Conservation (phyloP, 257 asterid species). For the Plantago elongata region DNA sequence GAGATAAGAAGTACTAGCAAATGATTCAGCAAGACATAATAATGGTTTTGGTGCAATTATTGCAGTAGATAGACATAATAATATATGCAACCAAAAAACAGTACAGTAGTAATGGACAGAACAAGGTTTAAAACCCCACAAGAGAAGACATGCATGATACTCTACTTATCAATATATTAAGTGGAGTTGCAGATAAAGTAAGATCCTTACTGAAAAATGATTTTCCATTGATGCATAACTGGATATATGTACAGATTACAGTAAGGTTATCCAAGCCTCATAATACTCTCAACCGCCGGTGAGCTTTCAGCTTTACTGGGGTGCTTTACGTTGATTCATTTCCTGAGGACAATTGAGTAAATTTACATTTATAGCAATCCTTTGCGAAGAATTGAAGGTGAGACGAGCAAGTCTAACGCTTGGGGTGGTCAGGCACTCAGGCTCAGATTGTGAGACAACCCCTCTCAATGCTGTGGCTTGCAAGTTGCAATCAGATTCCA, state of each 20-base stretch:
- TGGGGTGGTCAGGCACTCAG: not conserved
- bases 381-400: not conserved
- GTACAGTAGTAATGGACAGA: constrained; percentile 27
- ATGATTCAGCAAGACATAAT: constrained; percentile 24
- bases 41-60: constrained; percentile 18
- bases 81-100: not conserved
- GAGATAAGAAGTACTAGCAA: constrained; percentile 23
- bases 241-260: constrained; percentile 45
- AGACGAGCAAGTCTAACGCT: not conserved
- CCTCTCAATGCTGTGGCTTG: too few species aligned
- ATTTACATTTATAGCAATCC: constrained; percentile 22
- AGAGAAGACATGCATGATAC: not conserved
- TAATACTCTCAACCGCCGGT: constrained; percentile 39
- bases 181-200: constrained; percentile 15
- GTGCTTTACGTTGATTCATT: constrained; percentile 15
- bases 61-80: constrained; percentile 1
- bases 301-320: constrained; percentile 34
- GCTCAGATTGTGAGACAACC: constrained; percentile 2
- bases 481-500: not conserved
- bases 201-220: constrained; percentile 14
- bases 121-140: constrained; percentile 26
- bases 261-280: constrained; percentile 21
- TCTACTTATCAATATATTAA: not conserved
- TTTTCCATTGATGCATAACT: constrained; percentile 26
- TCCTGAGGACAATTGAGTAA: constrained; percentile 20